Conservation (phyloP, 352 stramenopile species). For the Phytophthora niederhauseri region DNA sequence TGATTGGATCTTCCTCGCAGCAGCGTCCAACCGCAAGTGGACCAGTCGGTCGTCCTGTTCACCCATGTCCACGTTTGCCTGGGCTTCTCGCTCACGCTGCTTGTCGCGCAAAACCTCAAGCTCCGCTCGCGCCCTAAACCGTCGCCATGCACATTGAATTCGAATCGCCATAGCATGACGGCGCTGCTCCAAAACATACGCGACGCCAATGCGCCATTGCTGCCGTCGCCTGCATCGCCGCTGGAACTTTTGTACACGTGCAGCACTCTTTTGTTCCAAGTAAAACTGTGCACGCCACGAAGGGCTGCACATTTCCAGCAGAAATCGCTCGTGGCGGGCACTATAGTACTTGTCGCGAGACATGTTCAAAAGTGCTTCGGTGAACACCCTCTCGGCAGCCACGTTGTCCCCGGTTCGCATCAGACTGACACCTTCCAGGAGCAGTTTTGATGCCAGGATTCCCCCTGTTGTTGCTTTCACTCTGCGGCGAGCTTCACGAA, state of each 20-base stretch:
- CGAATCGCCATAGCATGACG: constrained; percentile 32
- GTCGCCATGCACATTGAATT: constrained; percentile 61
- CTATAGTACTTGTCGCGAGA: constrained; percentile 45
- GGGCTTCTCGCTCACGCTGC: constrained; percentile 40
- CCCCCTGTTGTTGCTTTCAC: constrained; percentile 3
- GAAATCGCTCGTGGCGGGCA: constrained; percentile 50
- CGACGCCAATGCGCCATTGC: constrained; percentile 28
- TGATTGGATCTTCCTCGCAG: constrained; percentile 57
- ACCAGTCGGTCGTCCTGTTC: constrained; percentile 53
- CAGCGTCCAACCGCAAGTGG: constrained; percentile 40
- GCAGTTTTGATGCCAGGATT: constrained; percentile 34
- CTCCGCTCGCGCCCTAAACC: constrained; percentile 29
- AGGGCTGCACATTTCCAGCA: constrained; percentile 45
- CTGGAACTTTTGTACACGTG: constrained; percentile 39
- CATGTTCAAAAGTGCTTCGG: constrained; percentile 39
- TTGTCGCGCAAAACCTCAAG: constrained; percentile 31
- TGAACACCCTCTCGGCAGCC: constrained; percentile 37
- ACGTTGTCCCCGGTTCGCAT: constrained; percentile 43
- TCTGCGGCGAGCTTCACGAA: constrained; percentile 33
- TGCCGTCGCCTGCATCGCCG: constrained; percentile 19
- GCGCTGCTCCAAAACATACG: constrained; percentile 37
- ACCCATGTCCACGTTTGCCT: constrained; percentile 46
- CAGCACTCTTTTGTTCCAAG: constrained; percentile 42
- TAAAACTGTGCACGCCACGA: constrained; percentile 52
- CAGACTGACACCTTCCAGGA: constrained; percentile 49